Percentiles rank a stretch among this genome's conserved stretches.
Evolutionary conservation across 495 filamentous ascomycete genomes (phyloP).

Genomic region (Aspergillus hancockii): DNA sequence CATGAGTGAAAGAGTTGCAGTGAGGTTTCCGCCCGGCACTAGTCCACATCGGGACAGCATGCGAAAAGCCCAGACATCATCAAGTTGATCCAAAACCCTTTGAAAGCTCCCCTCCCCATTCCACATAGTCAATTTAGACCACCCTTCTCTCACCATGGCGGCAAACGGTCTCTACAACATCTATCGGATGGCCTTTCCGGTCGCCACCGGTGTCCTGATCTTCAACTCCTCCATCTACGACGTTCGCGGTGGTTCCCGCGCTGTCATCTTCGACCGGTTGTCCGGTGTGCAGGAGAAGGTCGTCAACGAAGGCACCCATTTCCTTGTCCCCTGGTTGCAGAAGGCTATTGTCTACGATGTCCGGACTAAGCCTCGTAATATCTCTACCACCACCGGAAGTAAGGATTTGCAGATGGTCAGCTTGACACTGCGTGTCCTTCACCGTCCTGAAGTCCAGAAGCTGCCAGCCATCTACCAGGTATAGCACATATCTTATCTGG

Average conservation of each 20-base stretch:
- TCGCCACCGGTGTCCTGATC: slow-evolving; percentile 60
- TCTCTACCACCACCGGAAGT: slow-evolving; percentile 95
- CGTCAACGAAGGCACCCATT: slow-evolving; percentile 95
- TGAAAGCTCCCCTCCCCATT: slow-evolving; percentile 9
- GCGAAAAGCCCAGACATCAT: slow-evolving; percentile 44
- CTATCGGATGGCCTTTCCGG: slow-evolving; percentile 72
- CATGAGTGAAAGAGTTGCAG: slow-evolving; percentile 33
- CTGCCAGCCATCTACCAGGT: slow-evolving; percentile 99
- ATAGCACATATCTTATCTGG: slow-evolving; percentile 21
- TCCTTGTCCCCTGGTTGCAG: slow-evolving; percentile 95
- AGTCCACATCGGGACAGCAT: slow-evolving; percentile 45
- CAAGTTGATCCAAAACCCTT: slow-evolving; percentile 13
- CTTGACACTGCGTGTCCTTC: slow-evolving; percentile 92
- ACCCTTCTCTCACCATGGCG: slow-evolving; percentile 53
- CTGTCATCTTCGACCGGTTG: slow-evolving; percentile 96
- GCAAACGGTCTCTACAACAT: slow-evolving; percentile 58
- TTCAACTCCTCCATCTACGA: slow-evolving; percentile 87
- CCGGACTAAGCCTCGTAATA: slow-evolving; percentile 93
- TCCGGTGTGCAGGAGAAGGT: slow-evolving; percentile 91
- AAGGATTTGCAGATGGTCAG: slow-evolving; percentile 99
- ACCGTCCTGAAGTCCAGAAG: slow-evolving; percentile 88
- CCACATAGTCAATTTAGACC: slow-evolving; percentile 17
- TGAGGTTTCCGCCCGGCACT: slow-evolving; percentile 26
- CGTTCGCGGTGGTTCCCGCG: slow-evolving; percentile 88
- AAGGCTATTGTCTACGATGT: slow-evolving; percentile 96